Conservation (phyloP, 345 rosid genomes). For the Eucalyptus tenuipes region DNA sequence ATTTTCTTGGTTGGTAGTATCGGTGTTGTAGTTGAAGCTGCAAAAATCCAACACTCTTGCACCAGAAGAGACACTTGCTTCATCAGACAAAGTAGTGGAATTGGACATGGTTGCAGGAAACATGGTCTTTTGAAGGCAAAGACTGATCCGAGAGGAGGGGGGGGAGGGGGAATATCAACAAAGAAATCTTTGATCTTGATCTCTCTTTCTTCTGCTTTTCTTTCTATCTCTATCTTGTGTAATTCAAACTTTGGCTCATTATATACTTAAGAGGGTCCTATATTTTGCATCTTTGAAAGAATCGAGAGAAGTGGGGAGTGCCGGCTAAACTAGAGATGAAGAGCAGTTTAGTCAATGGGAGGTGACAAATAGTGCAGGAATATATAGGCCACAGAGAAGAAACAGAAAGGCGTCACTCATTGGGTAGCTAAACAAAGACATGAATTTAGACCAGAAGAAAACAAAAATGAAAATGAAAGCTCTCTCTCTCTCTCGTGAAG, state of each 20-base stretch:
- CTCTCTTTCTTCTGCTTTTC: neutral
- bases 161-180: neutral
- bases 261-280: neutral
- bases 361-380: constrained; percentile 22
- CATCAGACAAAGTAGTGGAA: constrained; percentile 52
- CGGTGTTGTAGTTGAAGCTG: constrained; percentile 11
- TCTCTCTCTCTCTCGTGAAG: constrained; percentile 33
- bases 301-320: neutral
- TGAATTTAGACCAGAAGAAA: neutral
- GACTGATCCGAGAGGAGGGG: constrained; percentile 29
- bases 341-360: constrained; percentile 10
- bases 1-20: neutral
- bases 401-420: constrained; percentile 55
- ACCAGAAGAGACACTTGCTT: constrained; percentile 54
- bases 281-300: neutral
- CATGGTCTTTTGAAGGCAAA: constrained; percentile 24
- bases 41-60: constrained; percentile 38
- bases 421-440: neutral
- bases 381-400: constrained; percentile 17
- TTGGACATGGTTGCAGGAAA: constrained; percentile 52
- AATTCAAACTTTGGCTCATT: neutral
- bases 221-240: neutral
- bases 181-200: neutral
- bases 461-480: constrained; percentile 23
- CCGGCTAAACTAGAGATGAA: neutral